phyloP scores from a whole-genome alignment of 768 basidiomycete genomes.

The Kwoniella mangroviensis region DNA sequence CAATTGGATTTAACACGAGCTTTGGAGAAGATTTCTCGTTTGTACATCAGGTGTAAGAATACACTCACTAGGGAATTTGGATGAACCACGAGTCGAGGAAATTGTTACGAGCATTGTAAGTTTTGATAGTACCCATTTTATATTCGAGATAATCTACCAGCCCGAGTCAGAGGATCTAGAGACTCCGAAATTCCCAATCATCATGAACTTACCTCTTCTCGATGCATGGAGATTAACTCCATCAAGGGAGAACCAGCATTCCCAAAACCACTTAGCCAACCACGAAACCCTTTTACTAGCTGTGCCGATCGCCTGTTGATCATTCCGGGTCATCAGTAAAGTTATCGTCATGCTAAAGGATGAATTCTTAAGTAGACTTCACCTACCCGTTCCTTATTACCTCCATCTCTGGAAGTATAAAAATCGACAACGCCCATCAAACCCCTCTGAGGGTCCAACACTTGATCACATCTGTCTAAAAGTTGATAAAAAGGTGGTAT shows the following conservation, averaged over 20 bases:
- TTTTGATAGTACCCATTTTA: conserved; percentile 75
- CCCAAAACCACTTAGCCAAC: conserved; percentile 78
- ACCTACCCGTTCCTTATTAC: conserved; percentile 46
- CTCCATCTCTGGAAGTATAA: conserved; percentile 58
- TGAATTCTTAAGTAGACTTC: not conserved
- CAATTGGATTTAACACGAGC: not conserved
- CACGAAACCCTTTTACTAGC: conserved; percentile 68
- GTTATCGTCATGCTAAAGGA: no score
- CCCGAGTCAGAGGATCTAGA: no score
- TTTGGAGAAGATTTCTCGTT: no score
- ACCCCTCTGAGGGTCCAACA: conserved; percentile 67
- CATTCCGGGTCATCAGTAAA: not conserved
- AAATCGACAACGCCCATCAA: conserved; percentile 75
- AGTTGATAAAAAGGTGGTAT: conserved; percentile 70
- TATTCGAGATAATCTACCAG: conserved; percentile 71
- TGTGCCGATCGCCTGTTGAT: conserved; percentile 68
- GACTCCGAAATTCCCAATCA: no score
- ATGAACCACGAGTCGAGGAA: conserved; percentile 72
- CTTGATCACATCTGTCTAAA: conserved; percentile 70
- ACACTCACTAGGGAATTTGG: conserved; percentile 62
- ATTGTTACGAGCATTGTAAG: conserved; percentile 73
- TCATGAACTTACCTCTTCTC: conserved; percentile 59
- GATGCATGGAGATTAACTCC: conserved; percentile 62
- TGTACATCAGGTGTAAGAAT: no score
- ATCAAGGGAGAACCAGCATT: conserved; percentile 65